Evolutionary conservation across 2,329 filamentous ascomycete genomes (phyloP).

Genomic region (Aureobasidium melanogenum): DNA sequence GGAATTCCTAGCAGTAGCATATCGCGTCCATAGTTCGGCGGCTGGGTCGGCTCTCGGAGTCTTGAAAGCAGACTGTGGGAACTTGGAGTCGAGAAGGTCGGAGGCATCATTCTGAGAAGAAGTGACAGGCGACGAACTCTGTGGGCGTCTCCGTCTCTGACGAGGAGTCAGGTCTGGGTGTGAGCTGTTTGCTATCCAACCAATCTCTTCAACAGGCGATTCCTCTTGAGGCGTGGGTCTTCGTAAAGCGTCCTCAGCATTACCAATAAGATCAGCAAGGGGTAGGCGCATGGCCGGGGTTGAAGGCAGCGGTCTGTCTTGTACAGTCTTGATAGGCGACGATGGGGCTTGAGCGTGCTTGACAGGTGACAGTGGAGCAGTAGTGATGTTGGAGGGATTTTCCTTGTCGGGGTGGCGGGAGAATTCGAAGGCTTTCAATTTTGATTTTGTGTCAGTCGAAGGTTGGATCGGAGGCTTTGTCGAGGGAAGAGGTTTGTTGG

Average conservation of each 20-base stretch:
- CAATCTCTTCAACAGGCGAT: conserved; percentile 53
- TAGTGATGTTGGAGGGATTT: not conserved
- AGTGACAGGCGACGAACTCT: conserved; percentile 38
- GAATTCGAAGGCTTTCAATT: conserved; percentile 48
- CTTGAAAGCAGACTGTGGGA: conserved; percentile 21
- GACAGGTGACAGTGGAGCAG: conserved; percentile 1
- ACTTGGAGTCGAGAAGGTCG: conserved; percentile 20
- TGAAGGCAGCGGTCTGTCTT: conserved; percentile 39
- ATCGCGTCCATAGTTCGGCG: conserved; percentile 38
- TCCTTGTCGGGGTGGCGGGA: conserved; percentile 19
- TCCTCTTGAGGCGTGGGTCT: conserved; percentile 36
- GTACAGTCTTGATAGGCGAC: conserved; percentile 19
- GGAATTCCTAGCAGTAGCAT: conserved; percentile 28
- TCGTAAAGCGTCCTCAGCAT: conserved; percentile 46
- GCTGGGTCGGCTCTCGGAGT: conserved; percentile 40
- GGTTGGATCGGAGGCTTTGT: conserved; percentile 38
- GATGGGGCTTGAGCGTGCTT: not conserved
- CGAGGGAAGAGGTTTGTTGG: conserved; percentile 5
- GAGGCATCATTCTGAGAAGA: conserved; percentile 29
- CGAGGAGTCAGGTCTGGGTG: conserved; percentile 33
- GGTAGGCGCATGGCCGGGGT: conserved; percentile 52
- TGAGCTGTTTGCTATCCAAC: conserved; percentile 46
- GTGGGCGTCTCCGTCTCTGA: conserved; percentile 36
- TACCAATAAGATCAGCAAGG: conserved; percentile 52
- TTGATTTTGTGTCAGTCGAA: conserved; percentile 44